Conservation (phyloP, 2,329 filamentous ascomycete genomes). For the Basipetospora sp. region DNA sequence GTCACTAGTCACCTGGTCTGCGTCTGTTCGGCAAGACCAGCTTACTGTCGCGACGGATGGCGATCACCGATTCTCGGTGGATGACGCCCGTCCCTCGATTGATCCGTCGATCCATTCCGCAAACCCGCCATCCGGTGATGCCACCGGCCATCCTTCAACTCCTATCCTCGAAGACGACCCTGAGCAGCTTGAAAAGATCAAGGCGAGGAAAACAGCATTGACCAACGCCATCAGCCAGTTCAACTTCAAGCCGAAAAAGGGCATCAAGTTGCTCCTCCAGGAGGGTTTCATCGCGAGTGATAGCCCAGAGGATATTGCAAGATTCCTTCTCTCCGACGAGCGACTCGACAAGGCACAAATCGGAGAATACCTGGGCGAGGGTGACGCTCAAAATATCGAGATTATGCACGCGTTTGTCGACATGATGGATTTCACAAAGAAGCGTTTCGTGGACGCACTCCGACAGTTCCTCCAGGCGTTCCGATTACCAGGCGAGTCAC, state of each 20-base stretch:
- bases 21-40: constrained; percentile 44
- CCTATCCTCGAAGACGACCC: constrained; percentile 75
- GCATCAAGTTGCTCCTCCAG: constrained; percentile 67
- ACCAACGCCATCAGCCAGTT: constrained; percentile 81
- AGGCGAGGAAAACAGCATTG: constrained; percentile 82
- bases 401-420: constrained; percentile 99
- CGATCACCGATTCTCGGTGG: constrained; percentile 8
- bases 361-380: constrained; percentile 88
- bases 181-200: constrained; percentile 83
- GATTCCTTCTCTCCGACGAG: constrained; percentile 68
- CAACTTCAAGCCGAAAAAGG: constrained; percentile 95
- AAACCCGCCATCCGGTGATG: constrained; percentile 25
- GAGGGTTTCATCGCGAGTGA: constrained; percentile 79
- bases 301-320: constrained; percentile 65
- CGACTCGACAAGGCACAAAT: constrained; percentile 81
- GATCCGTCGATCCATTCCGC: constrained; percentile 44
- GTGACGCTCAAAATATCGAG: constrained; percentile 81
- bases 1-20: constrained; percentile 85
- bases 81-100: constrained; percentile 33
- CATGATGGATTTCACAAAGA: constrained; percentile 80
- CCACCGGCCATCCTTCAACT: constrained; percentile 42
- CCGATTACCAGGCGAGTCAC: constrained; percentile 83
- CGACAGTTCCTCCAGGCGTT: constrained; percentile 89
- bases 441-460: constrained; percentile 81
- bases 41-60: constrained; percentile 19